Evolutionary conservation across 2,329 filamentous ascomycete species (phyloP).

Genomic region (Trichophyton verrucosum): DNA sequence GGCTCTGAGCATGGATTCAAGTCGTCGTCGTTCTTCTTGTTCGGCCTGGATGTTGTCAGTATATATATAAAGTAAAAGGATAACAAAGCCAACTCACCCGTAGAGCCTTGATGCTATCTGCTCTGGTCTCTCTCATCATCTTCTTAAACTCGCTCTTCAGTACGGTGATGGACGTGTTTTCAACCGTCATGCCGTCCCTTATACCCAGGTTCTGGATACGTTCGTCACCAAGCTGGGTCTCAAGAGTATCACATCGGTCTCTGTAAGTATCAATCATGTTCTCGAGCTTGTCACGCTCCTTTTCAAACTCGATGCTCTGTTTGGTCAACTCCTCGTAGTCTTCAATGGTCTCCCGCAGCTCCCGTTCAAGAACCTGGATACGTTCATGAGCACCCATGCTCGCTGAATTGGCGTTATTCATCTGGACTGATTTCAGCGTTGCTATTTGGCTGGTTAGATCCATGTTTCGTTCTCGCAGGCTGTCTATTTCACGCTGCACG

Average conservation of each 20-base stretch:
- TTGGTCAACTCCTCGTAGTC: slow-evolving; percentile 61
- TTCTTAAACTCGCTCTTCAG: slow-evolving; percentile 65
- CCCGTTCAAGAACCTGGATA: slow-evolving; percentile 47
- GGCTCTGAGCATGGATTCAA: slow-evolving; percentile 51
- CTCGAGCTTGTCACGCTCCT: slow-evolving; percentile 55
- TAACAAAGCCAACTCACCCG: slow-evolving; percentile 41
- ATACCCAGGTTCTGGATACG: slow-evolving; percentile 53
- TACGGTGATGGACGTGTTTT: slow-evolving; percentile 55
- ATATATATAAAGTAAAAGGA: background rate
- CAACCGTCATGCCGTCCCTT: slow-evolving; percentile 32
- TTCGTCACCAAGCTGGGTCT: slow-evolving; percentile 54
- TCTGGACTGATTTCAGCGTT: slow-evolving; percentile 25
- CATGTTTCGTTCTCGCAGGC: slow-evolving; percentile 38
- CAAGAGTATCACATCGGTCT: slow-evolving; percentile 51
- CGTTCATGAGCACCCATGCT: slow-evolving; percentile 32
- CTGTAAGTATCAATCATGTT: slow-evolving; percentile 50
- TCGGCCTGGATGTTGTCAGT: slow-evolving; percentile 42
- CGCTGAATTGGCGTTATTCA: slow-evolving; percentile 15
- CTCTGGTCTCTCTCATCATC: slow-evolving; percentile 63
- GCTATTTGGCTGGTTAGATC: slow-evolving; percentile 38
- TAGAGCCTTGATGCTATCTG: slow-evolving; percentile 51
- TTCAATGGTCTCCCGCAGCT: slow-evolving; percentile 53
- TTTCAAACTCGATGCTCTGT: slow-evolving; percentile 57
- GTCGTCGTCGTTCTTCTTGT: slow-evolving; percentile 55
- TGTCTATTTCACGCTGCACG: slow-evolving; percentile 49